Evolutionary conservation across 2,329 filamentous ascomycete genomes (phyloP), one percentile per base, ranked within the genome.

Genomic region (Periconia sp.): DNA sequence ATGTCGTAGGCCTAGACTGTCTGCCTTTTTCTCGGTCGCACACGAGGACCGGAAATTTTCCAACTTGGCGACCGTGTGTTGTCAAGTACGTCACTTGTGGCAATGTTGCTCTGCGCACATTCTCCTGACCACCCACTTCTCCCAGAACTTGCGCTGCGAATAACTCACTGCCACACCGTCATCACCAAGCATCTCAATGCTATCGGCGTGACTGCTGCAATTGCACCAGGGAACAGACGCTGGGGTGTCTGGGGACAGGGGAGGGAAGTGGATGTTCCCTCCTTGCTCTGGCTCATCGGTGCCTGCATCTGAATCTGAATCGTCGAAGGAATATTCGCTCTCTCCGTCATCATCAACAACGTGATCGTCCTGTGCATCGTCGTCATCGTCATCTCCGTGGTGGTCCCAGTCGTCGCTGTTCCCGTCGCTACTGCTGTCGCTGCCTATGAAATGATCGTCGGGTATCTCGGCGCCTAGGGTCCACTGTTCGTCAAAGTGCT

Each of bases 91-190:
- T 67, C 53, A 71, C 50, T 67, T 69, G 52, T 69, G 65, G 25
- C 59, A 61, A 48, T 73, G 70, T 47, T 69, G 69, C 47, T 73
- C 68, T 15, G 63, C 65, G 64, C 78, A 81, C 17, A 45, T 43
- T 48, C 73, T 64, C 33, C 75, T 65, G 10, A 80, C 57, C 10
- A 78, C 76, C 79, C 79, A 82, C 52, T 73, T 74, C 60, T 82
- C 78, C 79, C 78, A 82, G 39, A 73, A 68, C 53, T 80, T 80
- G 37, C 79, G 72, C 53, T 80, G 76, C 24, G 63, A 55, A 48
- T 74, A 73, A n/a, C 68, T 71, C 4, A 80, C 76, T 26, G 59
- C 61, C 3, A 66, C 46, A 1, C 78, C 78, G 50, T 80, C 72
- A 51, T 81, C 79, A 12, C 68, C 72, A 5, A 81, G 60, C 16